These are phyloP conservation scores for Aspergillus ibericus DNA, from an alignment of 2,329 filamentous ascomycete genomes.

Conservation along the genomic window DNA sequence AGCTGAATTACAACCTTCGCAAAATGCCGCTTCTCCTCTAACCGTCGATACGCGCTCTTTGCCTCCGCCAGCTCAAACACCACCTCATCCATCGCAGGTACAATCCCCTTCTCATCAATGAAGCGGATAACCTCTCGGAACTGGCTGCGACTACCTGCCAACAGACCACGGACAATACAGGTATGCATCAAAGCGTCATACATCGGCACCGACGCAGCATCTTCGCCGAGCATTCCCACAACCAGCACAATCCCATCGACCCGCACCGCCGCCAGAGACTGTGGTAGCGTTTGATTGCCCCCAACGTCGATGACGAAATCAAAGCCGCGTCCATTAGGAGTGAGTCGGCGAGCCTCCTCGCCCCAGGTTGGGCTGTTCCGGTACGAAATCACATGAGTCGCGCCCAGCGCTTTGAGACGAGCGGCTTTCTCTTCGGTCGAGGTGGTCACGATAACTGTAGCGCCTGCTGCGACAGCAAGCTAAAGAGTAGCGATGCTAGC, in stretches of 20 bases:
- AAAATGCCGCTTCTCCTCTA: slow-evolving; percentile 8
- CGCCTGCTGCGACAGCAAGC: slow-evolving; percentile 50
- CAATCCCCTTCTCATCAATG: slow-evolving; percentile 3
- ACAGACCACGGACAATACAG: slow-evolving; percentile 4
- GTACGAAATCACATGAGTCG: slow-evolving; percentile 60
- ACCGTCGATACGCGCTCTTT: slow-evolving; percentile 3
- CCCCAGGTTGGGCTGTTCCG: slow-evolving; percentile 34
- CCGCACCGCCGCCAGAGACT: background rate
- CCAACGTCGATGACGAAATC: slow-evolving; percentile 5
- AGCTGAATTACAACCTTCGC: slow-evolving; percentile 8
- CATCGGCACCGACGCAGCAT: background rate
- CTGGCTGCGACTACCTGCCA: background rate
- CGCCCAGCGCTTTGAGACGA: slow-evolving; percentile 53
- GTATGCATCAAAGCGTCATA: slow-evolving; percentile 1
- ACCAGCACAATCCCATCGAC: slow-evolving; percentile 4
- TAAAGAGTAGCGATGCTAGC: slow-evolving; percentile 50
- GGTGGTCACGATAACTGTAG: slow-evolving; percentile 59
- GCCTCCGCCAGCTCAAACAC: slow-evolving; percentile 8
- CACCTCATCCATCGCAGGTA: slow-evolving; percentile 4
- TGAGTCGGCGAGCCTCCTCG: slow-evolving; percentile 19
- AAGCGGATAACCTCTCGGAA: slow-evolving; percentile 1
- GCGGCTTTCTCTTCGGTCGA: slow-evolving; percentile 52
- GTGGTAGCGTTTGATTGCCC: slow-evolving; percentile 2
- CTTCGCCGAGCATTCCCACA: background rate
- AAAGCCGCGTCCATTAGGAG: slow-evolving; percentile 21